Evolutionary conservation across 2,329 filamentous ascomycete genomes (phyloP).

Genomic region (Neonectria punicea): DNA sequence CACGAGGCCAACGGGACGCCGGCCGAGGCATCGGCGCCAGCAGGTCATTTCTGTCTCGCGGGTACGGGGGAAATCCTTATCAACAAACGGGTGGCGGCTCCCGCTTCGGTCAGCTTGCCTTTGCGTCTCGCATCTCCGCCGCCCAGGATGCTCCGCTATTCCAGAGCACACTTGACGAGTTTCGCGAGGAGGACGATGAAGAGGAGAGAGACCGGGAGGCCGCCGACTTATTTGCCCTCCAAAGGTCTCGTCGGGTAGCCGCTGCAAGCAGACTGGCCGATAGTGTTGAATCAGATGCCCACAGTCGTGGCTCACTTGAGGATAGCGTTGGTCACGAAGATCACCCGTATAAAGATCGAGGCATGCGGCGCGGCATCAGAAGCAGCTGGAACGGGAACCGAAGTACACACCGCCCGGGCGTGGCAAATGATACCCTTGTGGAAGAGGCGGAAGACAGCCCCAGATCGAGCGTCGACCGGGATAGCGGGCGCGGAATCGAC

Average conservation of each 20-base stretch:
- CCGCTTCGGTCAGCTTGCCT: conserved; percentile 77
- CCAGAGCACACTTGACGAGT: conserved; percentile 89
- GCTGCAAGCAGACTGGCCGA: conserved; percentile 85
- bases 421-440: conserved; percentile 47
- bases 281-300: conserved; percentile 79
- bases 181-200: conserved; percentile 92
- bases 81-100: conserved; percentile 78
- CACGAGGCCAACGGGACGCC: conserved; percentile 47
- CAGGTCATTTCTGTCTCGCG: conserved; percentile 58
- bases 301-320: conserved; percentile 52
- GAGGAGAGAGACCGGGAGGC: conserved; percentile 90
- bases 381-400: conserved; percentile 72
- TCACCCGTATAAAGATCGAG: conserved; percentile 57
- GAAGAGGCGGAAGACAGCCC: conserved; percentile 57
- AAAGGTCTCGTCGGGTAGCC: conserved; percentile 89
- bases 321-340: conserved; percentile 45
- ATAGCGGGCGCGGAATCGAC: conserved; percentile 44
- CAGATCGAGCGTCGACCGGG: conserved; percentile 46
- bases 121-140: conserved; percentile 78
- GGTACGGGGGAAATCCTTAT: conserved; percentile 78
- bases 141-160: conserved; percentile 90
- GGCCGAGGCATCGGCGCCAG: conserved; percentile 45
- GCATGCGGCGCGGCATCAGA: conserved; percentile 64
- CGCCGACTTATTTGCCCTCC: conserved; percentile 92
- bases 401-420: conserved; percentile 48